Evolutionary conservation across 177 flowering plant species (phyloP), one percentile per base, ranked within the genome.

Genomic region (Telopea speciosissima): DNA sequence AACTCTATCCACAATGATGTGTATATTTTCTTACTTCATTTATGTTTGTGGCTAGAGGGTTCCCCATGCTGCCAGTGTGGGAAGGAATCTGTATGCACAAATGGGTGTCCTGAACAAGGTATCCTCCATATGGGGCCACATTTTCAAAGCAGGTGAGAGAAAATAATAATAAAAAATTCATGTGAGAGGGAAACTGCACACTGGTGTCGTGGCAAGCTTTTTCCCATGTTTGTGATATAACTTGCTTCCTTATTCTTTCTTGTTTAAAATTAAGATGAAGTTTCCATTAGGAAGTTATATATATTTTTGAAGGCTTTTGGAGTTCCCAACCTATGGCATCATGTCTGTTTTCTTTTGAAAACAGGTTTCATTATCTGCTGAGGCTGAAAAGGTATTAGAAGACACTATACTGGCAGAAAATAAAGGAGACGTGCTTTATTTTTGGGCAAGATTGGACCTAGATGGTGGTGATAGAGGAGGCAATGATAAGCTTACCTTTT

Each of bases 391-490:
- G 40, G 86, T 79, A 69, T 79, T 96, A 69, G 97, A 93, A 82
- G 87, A 87, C 66, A 81, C 75, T 44, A 75, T 90, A 75, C 86
- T 75, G 75, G 74, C 72, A 22, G 83, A 85, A 66, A 73, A 80
- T 68, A 79, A 81, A 78, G 97, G 97, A 71, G 97, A 96, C 76
- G 83, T 83, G 6, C 78, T 96, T 44, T 96, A 93, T 76, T 96
- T 86, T 73, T 96, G 99, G 99, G 86, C 83, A 45, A 73, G 73
- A 59, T 62, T 89, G 70, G 90, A 83, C 71, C 72, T 80, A 69
- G 87, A 85, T 72, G 78, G 70, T 62, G 83, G 82, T 19, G 72
- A 76, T 70, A 42, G 70, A 9, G 87, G 77, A 74, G 80, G 68
- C 71, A 79, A 75, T 66, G 75, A 80, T 72, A 75, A 54, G 54